Percentiles rank a stretch among this genome's conserved stretches.
These are phyloP conservation scores for Microthyrium microscopicum DNA, from an alignment of 2,329 filamentous ascomycete genomes.

Conservation along the genomic window DNA sequence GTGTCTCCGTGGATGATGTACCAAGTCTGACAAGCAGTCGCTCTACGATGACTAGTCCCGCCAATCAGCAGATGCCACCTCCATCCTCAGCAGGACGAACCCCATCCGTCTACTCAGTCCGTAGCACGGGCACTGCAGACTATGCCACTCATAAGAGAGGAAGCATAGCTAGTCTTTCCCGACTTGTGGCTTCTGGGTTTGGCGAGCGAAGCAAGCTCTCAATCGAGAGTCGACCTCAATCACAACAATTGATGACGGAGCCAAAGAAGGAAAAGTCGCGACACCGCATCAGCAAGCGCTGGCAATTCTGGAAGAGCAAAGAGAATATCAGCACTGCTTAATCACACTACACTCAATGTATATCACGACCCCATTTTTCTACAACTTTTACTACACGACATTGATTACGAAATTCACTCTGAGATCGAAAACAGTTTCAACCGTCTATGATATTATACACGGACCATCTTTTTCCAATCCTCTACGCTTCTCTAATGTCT, in stretches of 20 bases:
- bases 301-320: slow-evolving; percentile 70
- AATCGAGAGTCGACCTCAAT: slow-evolving; percentile 39
- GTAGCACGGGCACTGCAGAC: slow-evolving; percentile 24
- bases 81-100: slow-evolving; percentile 17
- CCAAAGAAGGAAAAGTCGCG: slow-evolving; percentile 37
- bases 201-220: slow-evolving; percentile 61
- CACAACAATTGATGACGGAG: slow-evolving; percentile 33
- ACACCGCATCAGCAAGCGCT: slow-evolving; percentile 55
- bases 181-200: slow-evolving; percentile 51
- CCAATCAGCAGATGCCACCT: slow-evolving; percentile 32
- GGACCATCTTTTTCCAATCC: too few species aligned
- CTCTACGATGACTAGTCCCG: slow-evolving; percentile 54
- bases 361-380: too few species aligned
- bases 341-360: too few species aligned
- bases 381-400: too few species aligned
- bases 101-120: slow-evolving; percentile 24
- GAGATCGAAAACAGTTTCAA: too few species aligned
- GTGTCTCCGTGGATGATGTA: slow-evolving; percentile 56
- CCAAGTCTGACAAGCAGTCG: slow-evolving; percentile 61
- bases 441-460: too few species aligned
- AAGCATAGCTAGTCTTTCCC: slow-evolving; percentile 60
- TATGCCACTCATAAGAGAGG: slow-evolving; percentile 51
- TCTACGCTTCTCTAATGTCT: too few species aligned
- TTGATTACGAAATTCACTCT: too few species aligned
- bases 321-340: too few species aligned